Evolutionary conservation across 805 yeast genomes (phyloP), one percentile per base, ranked within the genome.

Genomic region (Metschnikowia anglica): DNA sequence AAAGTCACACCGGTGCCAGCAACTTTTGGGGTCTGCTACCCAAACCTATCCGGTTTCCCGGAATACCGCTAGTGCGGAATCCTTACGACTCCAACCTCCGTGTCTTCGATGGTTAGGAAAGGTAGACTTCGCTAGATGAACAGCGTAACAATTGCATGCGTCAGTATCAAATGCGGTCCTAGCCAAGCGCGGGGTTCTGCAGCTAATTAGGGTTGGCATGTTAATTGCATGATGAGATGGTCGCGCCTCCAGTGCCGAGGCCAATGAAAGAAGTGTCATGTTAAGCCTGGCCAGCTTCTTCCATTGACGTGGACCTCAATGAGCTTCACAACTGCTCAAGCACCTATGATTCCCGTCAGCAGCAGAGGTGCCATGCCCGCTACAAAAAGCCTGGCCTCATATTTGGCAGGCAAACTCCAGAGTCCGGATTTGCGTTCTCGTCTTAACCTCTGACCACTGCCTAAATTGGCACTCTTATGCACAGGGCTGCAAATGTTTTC

Each of bases 401-500:
- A 23, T 23, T 23, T 27, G 9, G 6, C 31, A 15, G 4, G 31
- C 5, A 28, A 28, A n/a, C 9, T 15, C 31, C 31, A 6, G 16
- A 5, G 15, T 15, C 17, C 15, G 10, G 26, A 23, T 8, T 23
- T 23, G 10, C 26, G 10, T 11, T 23, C 26, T 11, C 11, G 26
- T 23, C 28, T 12, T 4, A 21, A 5, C 28, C 7, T 25, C 15
- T 26, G 7, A 17, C 9, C 38, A 8, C 24, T 39, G 32, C 37
- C 42, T 26, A 39, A 25, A 6, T 13, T 13, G 33, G 43, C 20
- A 11, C 16, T 16, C 8, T 11, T 4, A 7, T 10, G 45, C 32
- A 1, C 45, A 41, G 40, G 45, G 45, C 45, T 36, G 10, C 28
- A 10, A 25, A 31, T 26, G 18, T 36, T 15, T 19, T 34, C 38